Base-by-base conservation (phyloP, 1,139 yeast species). In the Candida mesenterica region DNA sequence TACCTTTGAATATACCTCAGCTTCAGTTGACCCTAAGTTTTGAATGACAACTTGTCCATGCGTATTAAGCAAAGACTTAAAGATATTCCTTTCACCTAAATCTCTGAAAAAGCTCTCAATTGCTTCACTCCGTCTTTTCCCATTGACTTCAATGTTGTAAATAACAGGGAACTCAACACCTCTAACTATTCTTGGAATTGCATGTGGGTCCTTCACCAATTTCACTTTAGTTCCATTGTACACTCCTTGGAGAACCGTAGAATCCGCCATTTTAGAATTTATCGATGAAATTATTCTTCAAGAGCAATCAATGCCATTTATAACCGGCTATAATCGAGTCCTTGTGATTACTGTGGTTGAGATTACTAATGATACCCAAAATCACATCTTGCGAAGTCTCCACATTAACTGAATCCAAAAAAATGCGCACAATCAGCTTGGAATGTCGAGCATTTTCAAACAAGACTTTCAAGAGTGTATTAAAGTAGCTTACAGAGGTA, bases 41-140 rank as follows among this genome's bases (percentile, higher is more conserved):
- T 57, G 41, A 5, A 56, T 29, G 14, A 56, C 45, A 6, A 57
- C 34, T 6, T 52, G 59, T 3, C 62, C 62, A 34, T 57, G 56
- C 4, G 40, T 39, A 6, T 37, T 40, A n/a, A 57, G 34, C 12
- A 36, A 25, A 7, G 48, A 38, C n/a, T 43, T 45, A 34, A 57
- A 55, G 16, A 48, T 46, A 1, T 53, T 52, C 13, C 34, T 22
- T 8, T 26, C 16, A 4, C 39, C 41, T 17, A 36, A 32, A 9
- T 35, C 30, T 10, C 30, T 24, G 24, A 38, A 38, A 14, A 38
- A 30, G 12, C 24, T 34, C n/a, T 15, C 27, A 5, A 38, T 27
- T 3, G 34, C 30, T 24, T 24, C 26, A 24, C 14, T 32, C 17
- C 18, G 20, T 9, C 8, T 22, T n/a, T 22, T 24, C 10, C 13